Evolutionary conservation across 164 flowering plant genomes (phyloP).

Genomic region (Vitis cinerea): DNA sequence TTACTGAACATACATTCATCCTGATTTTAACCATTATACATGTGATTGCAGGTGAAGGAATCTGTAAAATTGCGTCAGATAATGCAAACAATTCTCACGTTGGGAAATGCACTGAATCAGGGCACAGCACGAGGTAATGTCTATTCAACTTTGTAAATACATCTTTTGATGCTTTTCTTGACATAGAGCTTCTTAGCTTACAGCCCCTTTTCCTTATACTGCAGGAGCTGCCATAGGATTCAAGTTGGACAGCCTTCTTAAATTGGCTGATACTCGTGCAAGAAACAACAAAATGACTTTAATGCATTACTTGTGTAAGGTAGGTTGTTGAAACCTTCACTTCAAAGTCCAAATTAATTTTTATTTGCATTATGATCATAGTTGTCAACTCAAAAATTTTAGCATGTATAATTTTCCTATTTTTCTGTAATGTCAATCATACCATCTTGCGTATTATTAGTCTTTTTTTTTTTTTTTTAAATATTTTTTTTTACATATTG

Average conservation of each 20-base stretch:
- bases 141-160: neutral
- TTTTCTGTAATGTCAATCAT: no score
- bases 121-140: constrained; percentile 91
- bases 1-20: neutral
- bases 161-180: constrained; percentile 1
- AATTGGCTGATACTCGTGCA: constrained; percentile 97
- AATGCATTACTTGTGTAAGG: constrained; percentile 99
- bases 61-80: constrained; percentile 85
- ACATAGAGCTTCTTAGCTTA: neutral
- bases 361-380: neutral
- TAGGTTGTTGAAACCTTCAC: constrained; percentile 16
- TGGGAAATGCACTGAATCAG: constrained; percentile 98
- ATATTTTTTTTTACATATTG: no score
- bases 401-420: no score
- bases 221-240: constrained; percentile 98
- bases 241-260: constrained; percentile 97
- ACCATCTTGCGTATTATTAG: no score
- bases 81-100: constrained; percentile 94
- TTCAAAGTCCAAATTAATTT: neutral
- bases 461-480: no score
- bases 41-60: constrained; percentile 72
- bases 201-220: constrained; percentile 3
- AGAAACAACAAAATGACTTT: constrained; percentile 94
- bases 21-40: constrained; percentile 9
- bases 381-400: no score